These are phyloP conservation scores for Globisporangium lucens DNA, from an alignment of 352 stramenopile genomes.

Conservation along the genomic window DNA sequence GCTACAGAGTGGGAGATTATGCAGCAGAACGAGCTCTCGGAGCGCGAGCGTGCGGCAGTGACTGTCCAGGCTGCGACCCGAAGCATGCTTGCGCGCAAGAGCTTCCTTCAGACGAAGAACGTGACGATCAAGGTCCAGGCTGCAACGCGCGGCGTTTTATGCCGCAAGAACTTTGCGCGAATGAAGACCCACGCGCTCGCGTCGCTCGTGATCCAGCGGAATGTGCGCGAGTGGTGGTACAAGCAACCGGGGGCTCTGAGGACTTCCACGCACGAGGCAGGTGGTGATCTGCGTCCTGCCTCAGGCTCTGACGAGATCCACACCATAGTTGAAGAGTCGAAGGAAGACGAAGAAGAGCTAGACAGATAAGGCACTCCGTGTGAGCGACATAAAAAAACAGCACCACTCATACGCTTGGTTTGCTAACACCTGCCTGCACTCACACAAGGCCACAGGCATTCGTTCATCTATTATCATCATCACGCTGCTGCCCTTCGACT, in stretches of 20 bases:
- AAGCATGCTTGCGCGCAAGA: constrained; percentile 78
- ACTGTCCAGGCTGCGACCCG: constrained; percentile 84
- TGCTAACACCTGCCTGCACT: background rate
- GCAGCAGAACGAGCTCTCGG: constrained; percentile 32
- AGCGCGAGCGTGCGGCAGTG: constrained; percentile 72
- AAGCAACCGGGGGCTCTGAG: constrained; percentile 38
- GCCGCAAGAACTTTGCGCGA: constrained; percentile 81
- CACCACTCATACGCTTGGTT: background rate
- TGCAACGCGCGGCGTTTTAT: constrained; percentile 74
- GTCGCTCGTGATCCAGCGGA: constrained; percentile 83
- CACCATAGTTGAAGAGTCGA: constrained; percentile 8
- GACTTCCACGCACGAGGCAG: background rate
- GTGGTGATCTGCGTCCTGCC: background rate
- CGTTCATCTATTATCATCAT: constrained; percentile 12
- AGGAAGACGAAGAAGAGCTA: constrained; percentile 1
- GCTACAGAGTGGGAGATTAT: constrained; percentile 15
- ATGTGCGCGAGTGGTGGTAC: constrained; percentile 83
- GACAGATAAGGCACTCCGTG: background rate
- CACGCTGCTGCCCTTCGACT: background rate
- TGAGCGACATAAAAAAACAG: background rate
- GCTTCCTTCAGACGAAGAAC: constrained; percentile 83
- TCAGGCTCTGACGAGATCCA: background rate
- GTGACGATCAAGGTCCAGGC: constrained; percentile 86
- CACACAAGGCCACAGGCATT: background rate
- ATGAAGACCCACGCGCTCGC: constrained; percentile 84